Percentiles rank a stretch among this genome's conserved stretches.
Evolutionary conservation across 768 basidiomycete genomes (phyloP).

Genomic region (Polyporus arcularius): DNA sequence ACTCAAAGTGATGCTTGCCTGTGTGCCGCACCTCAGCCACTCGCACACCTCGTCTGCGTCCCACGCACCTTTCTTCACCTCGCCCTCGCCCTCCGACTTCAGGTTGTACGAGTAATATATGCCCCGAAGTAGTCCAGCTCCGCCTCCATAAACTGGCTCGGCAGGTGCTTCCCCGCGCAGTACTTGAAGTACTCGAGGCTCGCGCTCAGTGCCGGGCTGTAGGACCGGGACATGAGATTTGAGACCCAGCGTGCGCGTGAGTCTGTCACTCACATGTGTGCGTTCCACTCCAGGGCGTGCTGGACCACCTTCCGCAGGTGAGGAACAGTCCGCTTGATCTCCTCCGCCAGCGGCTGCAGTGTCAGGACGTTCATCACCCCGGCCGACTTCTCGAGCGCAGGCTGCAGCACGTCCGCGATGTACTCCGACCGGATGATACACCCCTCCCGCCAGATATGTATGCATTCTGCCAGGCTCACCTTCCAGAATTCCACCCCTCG

Average conservation of each 20-base stretch:
- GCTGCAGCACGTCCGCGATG: conserved; percentile 23
- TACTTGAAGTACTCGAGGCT: conserved; percentile 28
- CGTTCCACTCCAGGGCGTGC: conserved; percentile 17
- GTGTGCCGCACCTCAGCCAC: background rate
- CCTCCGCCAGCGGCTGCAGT: conserved; percentile 12
- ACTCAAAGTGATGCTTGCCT: conserved; percentile 27
- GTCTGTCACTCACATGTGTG: conserved; percentile 17
- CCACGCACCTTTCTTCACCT: conserved; percentile 22
- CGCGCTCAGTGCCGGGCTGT: conserved; percentile 23
- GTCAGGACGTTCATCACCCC: conserved; percentile 17
- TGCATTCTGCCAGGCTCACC: conserved; percentile 19
- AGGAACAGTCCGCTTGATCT: conserved; percentile 16
- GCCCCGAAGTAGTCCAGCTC: conserved; percentile 27
- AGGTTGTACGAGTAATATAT: conserved; percentile 23
- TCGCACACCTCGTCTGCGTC: background rate
- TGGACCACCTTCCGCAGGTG: conserved; percentile 14
- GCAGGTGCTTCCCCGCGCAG: conserved; percentile 21
- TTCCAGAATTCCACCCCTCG: conserved; percentile 23
- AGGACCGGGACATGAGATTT: background rate
- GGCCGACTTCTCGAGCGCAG: conserved; percentile 15
- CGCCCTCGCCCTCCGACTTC: conserved; percentile 21
- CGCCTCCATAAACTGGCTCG: conserved; percentile 25
- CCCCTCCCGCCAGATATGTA: conserved; percentile 26
- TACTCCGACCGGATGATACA: conserved; percentile 27
- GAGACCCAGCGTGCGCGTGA: background rate